Evolutionary conservation across 202 grass and related monocot genomes (phyloP).

Genomic region (Eragrostis tef): DNA sequence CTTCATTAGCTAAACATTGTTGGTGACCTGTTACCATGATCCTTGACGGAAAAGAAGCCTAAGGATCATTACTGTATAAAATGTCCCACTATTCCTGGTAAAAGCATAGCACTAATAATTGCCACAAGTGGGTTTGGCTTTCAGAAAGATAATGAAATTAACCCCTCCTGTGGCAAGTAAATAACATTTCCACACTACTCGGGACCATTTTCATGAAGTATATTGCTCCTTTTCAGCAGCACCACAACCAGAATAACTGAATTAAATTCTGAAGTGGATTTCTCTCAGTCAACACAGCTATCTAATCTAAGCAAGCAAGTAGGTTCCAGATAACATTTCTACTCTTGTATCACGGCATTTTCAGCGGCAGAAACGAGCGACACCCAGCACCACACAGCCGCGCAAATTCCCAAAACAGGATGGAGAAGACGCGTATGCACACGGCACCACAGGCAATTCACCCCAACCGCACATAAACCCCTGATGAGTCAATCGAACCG

Average conservation of each 20-base stretch:
- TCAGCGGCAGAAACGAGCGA: neutral
- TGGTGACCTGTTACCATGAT: neutral
- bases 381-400: neutral
- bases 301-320: neutral
- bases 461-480: slow-evolving; percentile 24
- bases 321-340: neutral
- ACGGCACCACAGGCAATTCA: slow-evolving; percentile 2
- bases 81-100: neutral
- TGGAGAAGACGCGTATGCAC: neutral
- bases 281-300: neutral
- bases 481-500: neutral
- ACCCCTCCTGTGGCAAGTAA: neutral
- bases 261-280: neutral
- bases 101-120: neutral
- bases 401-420: neutral
- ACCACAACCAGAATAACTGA: neutral
- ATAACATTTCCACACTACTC: neutral
- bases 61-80: neutral
- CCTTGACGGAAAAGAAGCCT: neutral
- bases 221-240: neutral
- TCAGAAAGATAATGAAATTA: neutral
- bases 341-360: neutral
- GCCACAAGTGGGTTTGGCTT: neutral
- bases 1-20: neutral
- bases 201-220: slow-evolving; percentile 18